Evolutionary conservation across 331 rosid species (phyloP).

Genomic region (Telfairia occidentalis): DNA sequence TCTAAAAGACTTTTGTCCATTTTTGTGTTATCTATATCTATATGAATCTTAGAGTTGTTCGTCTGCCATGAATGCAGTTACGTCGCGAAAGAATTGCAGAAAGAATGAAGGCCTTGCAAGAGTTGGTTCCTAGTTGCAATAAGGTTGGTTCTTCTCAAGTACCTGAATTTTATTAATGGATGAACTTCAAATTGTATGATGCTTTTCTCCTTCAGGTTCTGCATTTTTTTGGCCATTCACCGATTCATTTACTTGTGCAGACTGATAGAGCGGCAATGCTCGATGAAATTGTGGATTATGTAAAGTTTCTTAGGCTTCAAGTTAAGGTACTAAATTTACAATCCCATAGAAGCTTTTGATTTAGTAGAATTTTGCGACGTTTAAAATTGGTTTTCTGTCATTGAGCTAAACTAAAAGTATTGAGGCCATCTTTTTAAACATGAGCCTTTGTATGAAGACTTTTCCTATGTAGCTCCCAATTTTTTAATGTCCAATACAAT

Average conservation of each 20-base stretch:
- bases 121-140: slow-evolving; percentile 84
- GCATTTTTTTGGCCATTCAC: background rate
- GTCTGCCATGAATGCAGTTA: slow-evolving; percentile 37
- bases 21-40: background rate
- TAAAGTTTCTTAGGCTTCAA: slow-evolving; percentile 95
- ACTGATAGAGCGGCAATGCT: slow-evolving; percentile 96
- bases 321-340: slow-evolving; percentile 52
- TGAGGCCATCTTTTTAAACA: too few species aligned
- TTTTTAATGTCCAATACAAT: background rate
- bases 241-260: slow-evolving; percentile 29
- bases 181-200: background rate
- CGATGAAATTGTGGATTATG: slow-evolving; percentile 94
- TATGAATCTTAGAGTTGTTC: background rate
- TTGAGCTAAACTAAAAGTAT: too few species aligned
- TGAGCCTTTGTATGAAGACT: background rate
- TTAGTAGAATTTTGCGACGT: background rate
- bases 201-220: background rate
- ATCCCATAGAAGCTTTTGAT: background rate
- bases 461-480: background rate
- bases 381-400: too few species aligned
- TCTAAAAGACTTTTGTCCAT: background rate
- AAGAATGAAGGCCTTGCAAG: slow-evolving; percentile 98
- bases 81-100: slow-evolving; percentile 98
- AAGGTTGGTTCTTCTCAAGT: slow-evolving; percentile 42
- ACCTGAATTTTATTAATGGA: background rate